Evolutionary conservation across 345 rosid genomes (phyloP).

Genomic region (Arabidopsis suecica): DNA sequence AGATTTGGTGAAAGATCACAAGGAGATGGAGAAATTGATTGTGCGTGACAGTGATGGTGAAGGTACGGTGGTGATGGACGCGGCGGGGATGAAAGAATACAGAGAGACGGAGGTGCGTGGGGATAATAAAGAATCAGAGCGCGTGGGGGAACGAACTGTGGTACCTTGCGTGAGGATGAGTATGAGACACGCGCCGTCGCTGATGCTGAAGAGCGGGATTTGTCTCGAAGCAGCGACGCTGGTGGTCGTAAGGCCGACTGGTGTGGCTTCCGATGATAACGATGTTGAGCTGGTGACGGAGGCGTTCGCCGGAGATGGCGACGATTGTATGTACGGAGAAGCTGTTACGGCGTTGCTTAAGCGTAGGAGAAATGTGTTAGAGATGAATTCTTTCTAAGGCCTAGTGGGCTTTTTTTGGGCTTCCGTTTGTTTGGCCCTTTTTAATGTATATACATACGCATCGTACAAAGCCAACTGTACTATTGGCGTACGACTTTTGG

Average conservation of each 20-base stretch:
- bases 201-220: conserved; percentile 42
- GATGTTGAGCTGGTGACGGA: conserved; percentile 36
- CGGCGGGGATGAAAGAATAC: conserved; percentile 42
- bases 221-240: conserved; percentile 48
- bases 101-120: conserved; percentile 43
- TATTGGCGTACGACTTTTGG: conserved; percentile 25
- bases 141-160: conserved; percentile 44
- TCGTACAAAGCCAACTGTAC: conserved; percentile 35
- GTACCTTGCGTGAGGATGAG: conserved; percentile 48
- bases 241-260: conserved; percentile 43
- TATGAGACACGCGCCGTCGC: conserved; percentile 50
- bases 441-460: conserved; percentile 9
- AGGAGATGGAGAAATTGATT: conserved; percentile 35
- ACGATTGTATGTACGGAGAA: conserved; percentile 48
- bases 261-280: conserved; percentile 18
- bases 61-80: conserved; percentile 45
- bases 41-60: conserved; percentile 43
- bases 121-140: conserved; percentile 26
- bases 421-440: conserved; percentile 22
- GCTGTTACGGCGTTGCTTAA: conserved; percentile 47
- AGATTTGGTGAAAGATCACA: conserved; percentile 46
- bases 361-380: conserved; percentile 49
- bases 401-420: conserved; percentile 36
- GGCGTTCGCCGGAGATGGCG: conserved; percentile 37
- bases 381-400: conserved; percentile 47